phyloP scores from a whole-genome alignment of 2,329 filamentous ascomycete species.

The Tolypocladium nubicola region DNA sequence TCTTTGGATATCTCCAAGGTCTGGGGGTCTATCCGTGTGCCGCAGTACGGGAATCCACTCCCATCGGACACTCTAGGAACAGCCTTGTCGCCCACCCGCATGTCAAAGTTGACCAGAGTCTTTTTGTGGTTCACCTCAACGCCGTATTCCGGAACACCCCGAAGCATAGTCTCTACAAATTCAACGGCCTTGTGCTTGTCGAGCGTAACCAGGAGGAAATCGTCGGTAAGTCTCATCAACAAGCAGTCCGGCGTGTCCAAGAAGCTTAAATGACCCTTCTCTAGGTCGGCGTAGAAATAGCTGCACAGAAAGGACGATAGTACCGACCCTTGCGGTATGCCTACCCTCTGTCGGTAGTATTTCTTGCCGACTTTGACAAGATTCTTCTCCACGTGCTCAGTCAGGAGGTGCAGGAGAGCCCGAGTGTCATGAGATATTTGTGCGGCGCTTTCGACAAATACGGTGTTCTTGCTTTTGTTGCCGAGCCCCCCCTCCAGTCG shows the following conservation, averaged over 20 bases:
- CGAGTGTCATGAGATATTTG: slow-evolving; percentile 45
- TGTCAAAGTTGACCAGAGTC: slow-evolving; percentile 74
- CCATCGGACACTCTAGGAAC: slow-evolving; percentile 35
- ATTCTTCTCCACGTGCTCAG: slow-evolving; percentile 74
- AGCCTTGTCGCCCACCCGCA: slow-evolving; percentile 39
- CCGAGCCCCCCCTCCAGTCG: slow-evolving; percentile 29
- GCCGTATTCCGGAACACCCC: slow-evolving; percentile 68
- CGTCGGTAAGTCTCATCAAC: slow-evolving; percentile 77
- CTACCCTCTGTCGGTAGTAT: slow-evolving; percentile 75
- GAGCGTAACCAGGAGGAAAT: slow-evolving; percentile 81
- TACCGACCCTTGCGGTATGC: slow-evolving; percentile 89
- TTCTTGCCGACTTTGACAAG: slow-evolving; percentile 82
- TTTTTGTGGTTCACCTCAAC: slow-evolving; percentile 68
- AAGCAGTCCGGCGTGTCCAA: slow-evolving; percentile 46
- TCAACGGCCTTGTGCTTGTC: slow-evolving; percentile 52
- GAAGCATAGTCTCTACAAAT: slow-evolving; percentile 75
- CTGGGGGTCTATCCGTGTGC: slow-evolving; percentile 61
- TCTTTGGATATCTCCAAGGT: slow-evolving; percentile 70
- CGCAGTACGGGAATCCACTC: slow-evolving; percentile 76
- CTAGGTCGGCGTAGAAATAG: slow-evolving; percentile 89
- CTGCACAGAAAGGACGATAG: slow-evolving; percentile 83
- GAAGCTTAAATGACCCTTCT: slow-evolving; percentile 59
- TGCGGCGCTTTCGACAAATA: slow-evolving; percentile 65
- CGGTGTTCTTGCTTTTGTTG: slow-evolving; percentile 48
- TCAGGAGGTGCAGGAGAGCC: slow-evolving; percentile 57